Evolutionary conservation across 768 basidiomycete genomes (phyloP).

Genomic region (Podaxis pistillaris): DNA sequence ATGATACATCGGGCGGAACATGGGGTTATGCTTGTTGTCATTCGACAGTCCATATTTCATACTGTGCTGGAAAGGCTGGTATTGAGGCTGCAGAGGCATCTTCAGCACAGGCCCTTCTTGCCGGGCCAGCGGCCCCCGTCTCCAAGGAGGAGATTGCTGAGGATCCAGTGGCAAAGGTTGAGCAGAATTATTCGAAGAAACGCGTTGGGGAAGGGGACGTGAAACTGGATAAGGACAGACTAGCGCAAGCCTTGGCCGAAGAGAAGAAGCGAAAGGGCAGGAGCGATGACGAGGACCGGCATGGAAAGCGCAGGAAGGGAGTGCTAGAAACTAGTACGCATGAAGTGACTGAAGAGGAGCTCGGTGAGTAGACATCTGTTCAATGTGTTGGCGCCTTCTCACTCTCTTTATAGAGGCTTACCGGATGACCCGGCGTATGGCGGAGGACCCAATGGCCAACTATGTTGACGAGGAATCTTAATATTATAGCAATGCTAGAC

Average conservation of each 20-base stretch:
- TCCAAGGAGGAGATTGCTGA: conserved; percentile 23
- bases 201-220: conserved; percentile 80
- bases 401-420: conserved; percentile 72
- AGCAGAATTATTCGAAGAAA: conserved; percentile 77
- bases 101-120: conserved; percentile 65
- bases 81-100: conserved; percentile 79
- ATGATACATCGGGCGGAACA: conserved; percentile 57
- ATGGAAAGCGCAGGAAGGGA: conserved; percentile 58
- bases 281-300: conserved; percentile 51
- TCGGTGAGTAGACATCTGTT: conserved; percentile 48
- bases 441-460: conserved; percentile 92
- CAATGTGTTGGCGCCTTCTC: conserved; percentile 9
- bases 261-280: conserved; percentile 77
- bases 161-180: conserved; percentile 38
- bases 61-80: conserved; percentile 87
- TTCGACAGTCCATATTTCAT: conserved; percentile 79
- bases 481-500: background rate
- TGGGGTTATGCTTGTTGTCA: conserved; percentile 99
- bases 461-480: conserved; percentile 65
- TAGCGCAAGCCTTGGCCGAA: conserved; percentile 70
- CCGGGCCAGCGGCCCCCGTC: conserved; percentile 34
- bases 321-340: conserved; percentile 47
- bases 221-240: conserved; percentile 65
- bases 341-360: conserved; percentile 88
- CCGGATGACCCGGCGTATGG: conserved; percentile 70